These are phyloP conservation scores for Puccinellia tenuiflora DNA, from an alignment of 176 grass and related monocot genomes.

Conservation along the genomic window DNA sequence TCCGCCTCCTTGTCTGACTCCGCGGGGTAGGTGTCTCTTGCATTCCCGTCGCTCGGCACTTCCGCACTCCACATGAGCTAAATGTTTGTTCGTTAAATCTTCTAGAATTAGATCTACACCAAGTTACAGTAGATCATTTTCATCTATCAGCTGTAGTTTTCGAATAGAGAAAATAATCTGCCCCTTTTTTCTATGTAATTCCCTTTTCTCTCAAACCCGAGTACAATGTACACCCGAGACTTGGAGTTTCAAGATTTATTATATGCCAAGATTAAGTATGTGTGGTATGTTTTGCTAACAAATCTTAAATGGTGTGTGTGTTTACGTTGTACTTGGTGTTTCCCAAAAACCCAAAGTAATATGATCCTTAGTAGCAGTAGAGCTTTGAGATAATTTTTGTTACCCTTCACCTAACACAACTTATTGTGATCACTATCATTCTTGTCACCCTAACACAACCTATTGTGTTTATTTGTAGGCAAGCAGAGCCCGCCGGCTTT, in stretches of 20 bases:
- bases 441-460: not conserved
- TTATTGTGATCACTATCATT: not conserved
- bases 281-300: not conserved
- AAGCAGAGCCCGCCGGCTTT: slow-evolving; percentile 46
- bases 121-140: not conserved
- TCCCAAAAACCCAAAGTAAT: not conserved
- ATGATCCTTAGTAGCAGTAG: not conserved
- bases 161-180: not conserved
- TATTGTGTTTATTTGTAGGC: slow-evolving; percentile 35
- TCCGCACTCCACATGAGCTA: no score
- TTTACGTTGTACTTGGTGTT: not conserved
- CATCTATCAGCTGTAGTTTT: not conserved
- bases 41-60: not conserved
- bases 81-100: not conserved
- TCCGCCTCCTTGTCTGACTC: slow-evolving; percentile 48
- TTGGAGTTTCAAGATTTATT: not conserved
- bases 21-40: slow-evolving; percentile 52
- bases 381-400: not conserved
- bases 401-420: not conserved
- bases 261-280: not conserved
- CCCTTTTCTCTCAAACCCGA: not conserved
- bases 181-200: not conserved
- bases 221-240: not conserved
- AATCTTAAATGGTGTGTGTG: not conserved
- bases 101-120: not conserved